These are phyloP conservation scores for Cryphonectria parasitica DNA, from an alignment of 2,329 filamentous ascomycete genomes.

Conservation along the genomic window DNA sequence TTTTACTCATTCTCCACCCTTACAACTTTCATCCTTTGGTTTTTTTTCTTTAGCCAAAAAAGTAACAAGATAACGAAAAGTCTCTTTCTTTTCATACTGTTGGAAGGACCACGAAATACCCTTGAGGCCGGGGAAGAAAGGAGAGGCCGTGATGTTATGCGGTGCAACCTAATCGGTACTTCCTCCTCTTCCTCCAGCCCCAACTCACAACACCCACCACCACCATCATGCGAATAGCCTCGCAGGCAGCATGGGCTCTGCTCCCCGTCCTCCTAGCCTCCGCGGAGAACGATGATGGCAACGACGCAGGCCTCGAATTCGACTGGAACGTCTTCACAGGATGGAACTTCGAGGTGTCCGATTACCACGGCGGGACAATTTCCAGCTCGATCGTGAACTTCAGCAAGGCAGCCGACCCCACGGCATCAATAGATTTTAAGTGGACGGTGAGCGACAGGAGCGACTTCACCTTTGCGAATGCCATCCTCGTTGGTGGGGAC, in stretches of 20 bases:
- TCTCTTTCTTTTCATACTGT: not conserved
- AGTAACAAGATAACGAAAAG: not conserved
- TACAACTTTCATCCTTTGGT: not conserved
- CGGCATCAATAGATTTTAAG: not conserved
- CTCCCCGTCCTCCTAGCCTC: not conserved
- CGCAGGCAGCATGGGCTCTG: not conserved
- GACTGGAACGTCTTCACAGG: not conserved
- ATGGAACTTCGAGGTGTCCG: not conserved
- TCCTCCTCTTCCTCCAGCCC: not conserved
- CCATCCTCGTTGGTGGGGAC: not conserved
- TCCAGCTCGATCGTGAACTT: not conserved
- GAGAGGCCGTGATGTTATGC: constrained; percentile 5
- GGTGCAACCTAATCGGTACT: not conserved
- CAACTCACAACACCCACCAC: not conserved
- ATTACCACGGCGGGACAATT: not conserved
- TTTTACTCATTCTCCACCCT: not conserved
- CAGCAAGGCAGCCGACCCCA: not conserved
- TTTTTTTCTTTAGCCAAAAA: not conserved
- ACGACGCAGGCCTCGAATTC: not conserved
- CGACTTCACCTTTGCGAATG: not conserved
- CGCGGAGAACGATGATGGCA: not conserved
- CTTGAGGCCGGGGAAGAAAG: not conserved
- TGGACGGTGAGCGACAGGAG: not conserved
- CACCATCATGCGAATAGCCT: constrained; percentile 9
- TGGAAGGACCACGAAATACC: not conserved